Evolutionary conservation across 2,329 filamentous ascomycete species (phyloP).

Genomic region (Aspergillus jensenii): DNA sequence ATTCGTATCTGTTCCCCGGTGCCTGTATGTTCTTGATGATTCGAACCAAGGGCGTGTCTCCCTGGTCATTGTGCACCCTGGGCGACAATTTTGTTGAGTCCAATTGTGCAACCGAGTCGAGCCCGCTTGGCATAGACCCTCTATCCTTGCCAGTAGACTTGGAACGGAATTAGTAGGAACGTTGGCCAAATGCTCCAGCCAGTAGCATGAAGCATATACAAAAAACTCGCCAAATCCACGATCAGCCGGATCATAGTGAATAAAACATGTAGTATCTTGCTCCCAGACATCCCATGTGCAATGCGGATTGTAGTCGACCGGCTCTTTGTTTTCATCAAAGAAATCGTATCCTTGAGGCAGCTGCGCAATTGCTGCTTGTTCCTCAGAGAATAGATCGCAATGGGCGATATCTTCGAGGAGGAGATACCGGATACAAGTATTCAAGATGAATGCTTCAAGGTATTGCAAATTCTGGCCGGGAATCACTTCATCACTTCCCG

Average conservation of each 20-base stretch:
- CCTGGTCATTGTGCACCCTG: constrained; percentile 23
- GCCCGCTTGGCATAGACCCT: constrained; percentile 16
- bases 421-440: too few relatives aligned
- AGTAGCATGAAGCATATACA: constrained; percentile 39
- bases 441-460: too few relatives aligned
- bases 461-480: too few relatives aligned
- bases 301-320: too few relatives aligned
- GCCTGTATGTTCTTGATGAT: constrained; percentile 4
- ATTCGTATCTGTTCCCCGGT: constrained; percentile 8
- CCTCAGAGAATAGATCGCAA: too few relatives aligned
- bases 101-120: constrained; percentile 34
- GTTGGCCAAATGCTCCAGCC: constrained; percentile 31
- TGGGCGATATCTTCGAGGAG: too few relatives aligned
- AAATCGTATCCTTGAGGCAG: too few relatives aligned
- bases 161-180: constrained; percentile 19
- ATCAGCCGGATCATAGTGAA: constrained; percentile 21
- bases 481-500: too few relatives aligned
- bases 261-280: constrained; percentile 14
- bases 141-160: constrained; percentile 9
- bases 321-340: too few relatives aligned
- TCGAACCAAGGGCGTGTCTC: constrained; percentile 7
- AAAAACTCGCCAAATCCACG: constrained; percentile 31
- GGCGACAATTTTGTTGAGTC: constrained; percentile 33
- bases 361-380: too few relatives aligned
- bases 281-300: too few relatives aligned